Conservation (phyloP, 1,284 basidiomycete species). For the Boletus semigastroideus region DNA sequence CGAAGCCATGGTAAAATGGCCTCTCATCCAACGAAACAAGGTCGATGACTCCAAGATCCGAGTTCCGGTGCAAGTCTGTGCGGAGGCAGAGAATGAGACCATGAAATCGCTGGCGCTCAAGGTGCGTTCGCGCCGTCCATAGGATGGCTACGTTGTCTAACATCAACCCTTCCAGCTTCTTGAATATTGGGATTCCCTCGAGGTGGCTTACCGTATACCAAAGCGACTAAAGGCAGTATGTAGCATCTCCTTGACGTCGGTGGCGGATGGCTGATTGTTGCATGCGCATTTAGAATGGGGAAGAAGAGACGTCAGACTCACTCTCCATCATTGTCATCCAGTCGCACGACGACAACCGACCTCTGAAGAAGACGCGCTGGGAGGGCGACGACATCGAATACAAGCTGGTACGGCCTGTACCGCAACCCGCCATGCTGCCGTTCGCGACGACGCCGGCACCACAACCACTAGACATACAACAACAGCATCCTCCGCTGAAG, state of each 20-base stretch:
- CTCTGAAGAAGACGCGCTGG: constrained; percentile 33
- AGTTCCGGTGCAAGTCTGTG: constrained; percentile 58
- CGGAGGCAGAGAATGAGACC: constrained; percentile 55
- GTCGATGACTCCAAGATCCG: constrained; percentile 86
- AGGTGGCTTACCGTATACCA: constrained; percentile 83
- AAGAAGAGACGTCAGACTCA: constrained; percentile 23
- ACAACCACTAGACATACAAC: too few relatives aligned
- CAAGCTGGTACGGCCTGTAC: constrained; percentile 1
- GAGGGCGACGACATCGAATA: constrained; percentile 27
- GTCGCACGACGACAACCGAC: constrained; percentile 30
- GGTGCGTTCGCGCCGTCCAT: constrained; percentile 37
- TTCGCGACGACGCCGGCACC: too few relatives aligned
- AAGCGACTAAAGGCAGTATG: constrained; percentile 56
- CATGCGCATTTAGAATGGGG: constrained; percentile 30
- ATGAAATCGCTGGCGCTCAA: constrained; percentile 58
- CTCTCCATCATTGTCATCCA: constrained; percentile 15
- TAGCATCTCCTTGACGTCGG: constrained; percentile 8
- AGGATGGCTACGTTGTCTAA: neutral
- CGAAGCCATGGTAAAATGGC: constrained; percentile 79
- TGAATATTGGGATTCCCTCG: constrained; percentile 73
- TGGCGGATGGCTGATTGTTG: neutral
- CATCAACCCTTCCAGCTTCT: constrained; percentile 48
- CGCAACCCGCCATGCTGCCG: too few relatives aligned
- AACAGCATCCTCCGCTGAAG: too few relatives aligned
- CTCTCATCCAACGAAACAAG: constrained; percentile 88